These are phyloP conservation scores for Malus domestica DNA, from an alignment of 306 rosid species.

Conservation along the genomic window ASM211411v1 NC_041794.1:35566001-35566500, in stretches of 20 bases:
- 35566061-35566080: conserved; percentile 89
- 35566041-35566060: conserved; percentile 36
- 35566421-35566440: background rate
- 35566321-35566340: background rate
- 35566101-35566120: conserved; percentile 52
- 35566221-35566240: too few species aligned
- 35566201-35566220: background rate
- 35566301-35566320: background rate
- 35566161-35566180: background rate
- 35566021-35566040: background rate
- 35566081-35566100: conserved; percentile 99
- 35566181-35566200: background rate
- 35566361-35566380: background rate
- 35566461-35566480: conserved; percentile 97
- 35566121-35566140: background rate
- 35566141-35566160: background rate
- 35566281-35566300: background rate
- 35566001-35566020: background rate
- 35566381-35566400: background rate
- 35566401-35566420: too few species aligned
- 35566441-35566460: conserved; percentile 98
- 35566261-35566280: background rate
- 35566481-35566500: conserved; percentile 95
- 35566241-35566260: background rate
- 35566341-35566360: background rate